Percentiles rank a stretch among this genome's conserved stretches.
Conservation (phyloP, 2,329 filamentous ascomycete species). For the Alternaria tenuissima region DNA sequence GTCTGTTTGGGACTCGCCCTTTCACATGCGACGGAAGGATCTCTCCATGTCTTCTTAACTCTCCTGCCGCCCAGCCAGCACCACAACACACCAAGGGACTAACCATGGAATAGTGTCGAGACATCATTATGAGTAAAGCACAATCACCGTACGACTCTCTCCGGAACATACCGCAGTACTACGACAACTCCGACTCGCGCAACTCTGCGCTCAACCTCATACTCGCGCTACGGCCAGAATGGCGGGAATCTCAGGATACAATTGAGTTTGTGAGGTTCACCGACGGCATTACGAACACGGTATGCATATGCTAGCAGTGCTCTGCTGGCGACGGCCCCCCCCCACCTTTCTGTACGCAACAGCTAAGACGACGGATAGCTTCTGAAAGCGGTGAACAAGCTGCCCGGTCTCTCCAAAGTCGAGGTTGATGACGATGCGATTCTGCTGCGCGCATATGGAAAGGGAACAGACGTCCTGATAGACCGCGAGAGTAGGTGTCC, state of each 20-base stretch:
- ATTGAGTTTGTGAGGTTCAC: conserved; percentile 92
- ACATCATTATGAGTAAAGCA: conserved; percentile 35
- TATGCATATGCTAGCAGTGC: conserved; percentile 50
- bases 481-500: conserved; percentile 80
- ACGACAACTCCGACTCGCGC: conserved; percentile 79
- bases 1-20: conserved; percentile 1
- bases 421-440: conserved; percentile 85
- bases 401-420: conserved; percentile 74
- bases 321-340: not conserved
- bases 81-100: conserved; percentile 8
- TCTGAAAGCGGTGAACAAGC: conserved; percentile 77
- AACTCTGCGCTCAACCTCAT: conserved; percentile 82
- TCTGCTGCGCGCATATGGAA: conserved; percentile 90
- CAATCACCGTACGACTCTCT: conserved; percentile 45
- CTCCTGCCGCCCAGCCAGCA: not conserved
- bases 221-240: conserved; percentile 81
- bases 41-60: conserved; percentile 3
- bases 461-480: conserved; percentile 93
- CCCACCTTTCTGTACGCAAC: not conserved
- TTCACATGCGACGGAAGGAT: conserved; percentile 18
- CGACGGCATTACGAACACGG: conserved; percentile 97
- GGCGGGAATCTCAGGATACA: conserved; percentile 75
- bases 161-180: conserved; percentile 74
- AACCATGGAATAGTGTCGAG: conserved; percentile 12
- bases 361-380: conserved; percentile 52